phyloP scores from a whole-genome alignment of 768 basidiomycete species.

The Xerocomus spinulosus region DNA sequence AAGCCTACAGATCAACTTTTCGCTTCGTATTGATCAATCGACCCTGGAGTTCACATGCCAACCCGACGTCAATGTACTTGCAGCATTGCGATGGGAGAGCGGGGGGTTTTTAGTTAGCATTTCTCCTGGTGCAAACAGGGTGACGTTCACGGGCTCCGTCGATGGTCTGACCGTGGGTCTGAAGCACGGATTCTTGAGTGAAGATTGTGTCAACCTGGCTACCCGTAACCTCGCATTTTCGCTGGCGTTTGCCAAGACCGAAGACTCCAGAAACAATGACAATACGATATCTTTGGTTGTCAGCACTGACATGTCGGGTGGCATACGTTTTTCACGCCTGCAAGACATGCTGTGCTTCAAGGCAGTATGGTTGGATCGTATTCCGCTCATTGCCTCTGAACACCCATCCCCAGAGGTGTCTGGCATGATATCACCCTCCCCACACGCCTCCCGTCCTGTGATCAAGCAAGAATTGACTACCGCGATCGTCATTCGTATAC shows the following conservation, averaged over 20 bases:
- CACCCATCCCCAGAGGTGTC: constrained; percentile 18
- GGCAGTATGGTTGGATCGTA: constrained; percentile 89
- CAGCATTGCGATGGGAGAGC: constrained; percentile 87
- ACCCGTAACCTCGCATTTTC: constrained; percentile 82
- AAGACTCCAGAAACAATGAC: constrained; percentile 34
- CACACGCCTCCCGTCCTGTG: constrained; percentile 8
- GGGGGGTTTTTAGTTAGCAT: constrained; percentile 85
- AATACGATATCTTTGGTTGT: constrained; percentile 68
- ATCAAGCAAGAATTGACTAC: constrained; percentile 51
- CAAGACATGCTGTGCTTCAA: constrained; percentile 95
- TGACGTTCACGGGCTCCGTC: constrained; percentile 73
- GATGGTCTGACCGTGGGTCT: constrained; percentile 78
- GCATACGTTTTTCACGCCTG: constrained; percentile 75
- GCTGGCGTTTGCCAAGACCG: constrained; percentile 57
- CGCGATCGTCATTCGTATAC: constrained; percentile 62
- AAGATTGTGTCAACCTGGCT: constrained; percentile 75
- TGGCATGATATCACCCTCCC: constrained; percentile 14
- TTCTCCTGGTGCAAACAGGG: constrained; percentile 65
- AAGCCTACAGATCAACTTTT: constrained; percentile 73
- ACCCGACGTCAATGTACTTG: constrained; percentile 90
- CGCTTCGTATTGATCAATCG: constrained; percentile 88
- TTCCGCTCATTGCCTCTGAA: constrained; percentile 63
- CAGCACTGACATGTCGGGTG: constrained; percentile 82
- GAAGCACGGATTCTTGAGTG: constrained; percentile 80
- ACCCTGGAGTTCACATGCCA: constrained; percentile 81